Conservation (phyloP, 1,139 yeast species). For the Saccharomyces uvarum region DNA sequence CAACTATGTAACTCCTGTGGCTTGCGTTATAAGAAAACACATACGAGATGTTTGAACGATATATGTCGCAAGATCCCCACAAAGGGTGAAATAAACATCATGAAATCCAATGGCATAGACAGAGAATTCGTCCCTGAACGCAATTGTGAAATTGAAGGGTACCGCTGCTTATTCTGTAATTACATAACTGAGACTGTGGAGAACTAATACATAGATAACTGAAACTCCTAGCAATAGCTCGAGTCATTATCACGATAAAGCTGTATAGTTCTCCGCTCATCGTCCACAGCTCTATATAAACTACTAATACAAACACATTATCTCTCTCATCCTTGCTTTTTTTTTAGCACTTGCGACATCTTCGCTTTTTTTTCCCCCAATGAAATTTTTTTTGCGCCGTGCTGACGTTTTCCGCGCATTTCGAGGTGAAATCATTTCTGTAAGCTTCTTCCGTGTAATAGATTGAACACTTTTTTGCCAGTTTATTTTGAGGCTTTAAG, state of each 20-base stretch:
- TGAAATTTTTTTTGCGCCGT: background rate
- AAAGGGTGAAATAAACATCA: conserved; percentile 87
- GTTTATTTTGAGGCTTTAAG: background rate
- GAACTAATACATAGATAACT: conserved; percentile 1
- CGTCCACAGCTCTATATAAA: background rate
- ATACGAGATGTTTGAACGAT: conserved; percentile 74
- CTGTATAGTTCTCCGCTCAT: background rate
- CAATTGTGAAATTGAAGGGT: conserved; percentile 17
- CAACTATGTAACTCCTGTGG: conserved; percentile 97
- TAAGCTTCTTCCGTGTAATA: background rate
- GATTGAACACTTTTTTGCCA: background rate
- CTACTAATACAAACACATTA: background rate
- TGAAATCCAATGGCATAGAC: conserved; percentile 43
- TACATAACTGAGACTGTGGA: conserved; percentile 23
- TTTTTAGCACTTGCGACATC: background rate
- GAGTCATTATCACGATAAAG: background rate
- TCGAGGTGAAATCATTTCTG: background rate
- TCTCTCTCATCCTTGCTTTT: background rate
- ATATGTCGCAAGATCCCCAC: conserved; percentile 86
- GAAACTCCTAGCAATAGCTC: background rate
- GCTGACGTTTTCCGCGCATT: background rate
- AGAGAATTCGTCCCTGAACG: conserved; percentile 11
- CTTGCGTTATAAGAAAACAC: conserved; percentile 84
- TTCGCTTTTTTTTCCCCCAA: background rate
- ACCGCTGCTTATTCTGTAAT: conserved; percentile 28